Conservation (phyloP, 305 asterid species). For the Fraxinus velutina region DNA sequence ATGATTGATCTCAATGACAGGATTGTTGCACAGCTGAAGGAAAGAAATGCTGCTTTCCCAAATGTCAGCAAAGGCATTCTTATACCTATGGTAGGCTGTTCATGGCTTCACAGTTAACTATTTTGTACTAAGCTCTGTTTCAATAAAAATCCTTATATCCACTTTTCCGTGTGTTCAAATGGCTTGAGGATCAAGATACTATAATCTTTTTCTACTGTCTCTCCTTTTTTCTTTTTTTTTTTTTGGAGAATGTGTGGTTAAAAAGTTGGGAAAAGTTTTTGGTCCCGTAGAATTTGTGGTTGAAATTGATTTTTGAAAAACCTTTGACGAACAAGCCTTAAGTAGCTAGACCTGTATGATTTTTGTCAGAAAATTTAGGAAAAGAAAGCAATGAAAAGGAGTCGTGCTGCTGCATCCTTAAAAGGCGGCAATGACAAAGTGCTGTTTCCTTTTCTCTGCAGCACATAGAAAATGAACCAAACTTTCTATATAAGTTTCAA, state of each 20-base stretch:
- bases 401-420: not conserved
- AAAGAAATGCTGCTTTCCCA: conserved; percentile 61
- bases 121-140: not conserved
- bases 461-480: not conserved
- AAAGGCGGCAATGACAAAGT: not conserved
- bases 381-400: not conserved
- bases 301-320: not conserved
- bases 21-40: conserved; percentile 73
- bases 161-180: not conserved
- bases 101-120: not conserved
- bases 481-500: not conserved
- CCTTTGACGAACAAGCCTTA: not conserved
- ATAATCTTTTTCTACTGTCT: not conserved
- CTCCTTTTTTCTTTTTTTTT: no score
- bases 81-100: conserved; percentile 62
- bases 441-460: not conserved
- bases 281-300: not conserved
- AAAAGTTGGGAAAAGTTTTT: not conserved
- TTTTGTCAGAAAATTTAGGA: not conserved
- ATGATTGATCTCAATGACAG: conserved; percentile 83
- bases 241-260: not conserved
- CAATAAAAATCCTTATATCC: not conserved
- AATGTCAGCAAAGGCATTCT: conserved; percentile 67
- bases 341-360: not conserved
- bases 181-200: not conserved